Evolutionary conservation across 306 rosid genomes (phyloP), one percentile per base, ranked within the genome.

Genomic region (Notholithocarpus densiflorus): DNA sequence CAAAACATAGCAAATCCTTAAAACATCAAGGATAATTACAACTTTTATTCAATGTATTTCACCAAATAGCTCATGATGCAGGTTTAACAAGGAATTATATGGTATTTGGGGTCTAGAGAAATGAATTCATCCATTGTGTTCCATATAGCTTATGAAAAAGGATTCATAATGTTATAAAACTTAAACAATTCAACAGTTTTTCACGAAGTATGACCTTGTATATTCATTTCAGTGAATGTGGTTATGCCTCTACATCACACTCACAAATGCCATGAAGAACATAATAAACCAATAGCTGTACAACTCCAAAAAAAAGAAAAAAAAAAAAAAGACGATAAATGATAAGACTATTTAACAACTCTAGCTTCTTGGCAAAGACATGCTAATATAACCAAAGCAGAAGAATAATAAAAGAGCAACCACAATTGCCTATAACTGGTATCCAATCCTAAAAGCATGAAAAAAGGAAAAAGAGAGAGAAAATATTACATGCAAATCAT

Each of bases 401-500:
- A 21, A 59, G 17, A 45, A 45, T 45, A 45, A 45, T 45, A 45
- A 45, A 66, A 31, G 37, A 18, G 14, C n/a, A 26, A 32, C 26
- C 72, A 32, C 23, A 27, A 62, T 62, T 27, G 17, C 7, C 40
- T 6, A 29, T 64, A 17, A 5, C 18, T 15, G 15, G 15, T 45
- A 3, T 45, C 17, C 53, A 45, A 48, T 48, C 53, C 15, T 7
- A 2, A 37, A 27, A 75, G 74, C 66, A 71, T 24, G 43, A 56
- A 29, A 34, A 51, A 19, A 6, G 29, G 64, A 32, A 56, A 45
- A 24, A 2, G 78, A 74, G 74, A 74, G 74, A 9, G 26, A 24
- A 79, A 74, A 71, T 64, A 80, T 79, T 94, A 94, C 97, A 89
- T 73, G 88, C 43, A 73, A 68, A 95, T 71, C 98, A 95, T 95